phyloP scores from a whole-genome alignment of 805 yeast species.

The Monosporozyma servazzii region DNA sequence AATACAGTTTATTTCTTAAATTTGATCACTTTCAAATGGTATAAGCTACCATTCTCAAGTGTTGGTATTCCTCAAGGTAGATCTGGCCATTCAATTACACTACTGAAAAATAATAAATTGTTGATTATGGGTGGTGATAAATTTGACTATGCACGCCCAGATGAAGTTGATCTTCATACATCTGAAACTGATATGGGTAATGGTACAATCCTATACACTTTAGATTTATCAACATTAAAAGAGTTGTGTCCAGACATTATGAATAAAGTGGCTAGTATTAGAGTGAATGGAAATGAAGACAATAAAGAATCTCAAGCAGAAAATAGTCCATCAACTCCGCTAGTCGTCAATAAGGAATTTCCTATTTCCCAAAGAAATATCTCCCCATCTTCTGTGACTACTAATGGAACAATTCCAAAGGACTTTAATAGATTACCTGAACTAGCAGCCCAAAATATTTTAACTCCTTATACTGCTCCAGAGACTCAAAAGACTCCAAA shows the following conservation, averaged over 20 bases:
- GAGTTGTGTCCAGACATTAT: constrained; percentile 32
- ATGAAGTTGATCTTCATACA: constrained; percentile 43
- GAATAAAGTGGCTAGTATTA: constrained; percentile 7
- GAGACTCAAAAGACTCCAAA: constrained; percentile 10
- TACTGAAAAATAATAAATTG: constrained; percentile 56
- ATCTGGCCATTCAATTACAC: constrained; percentile 83
- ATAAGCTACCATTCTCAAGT: constrained; percentile 40
- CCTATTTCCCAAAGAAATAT: background rate
- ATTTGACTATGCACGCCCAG: constrained; percentile 49
- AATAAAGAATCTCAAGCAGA: background rate
- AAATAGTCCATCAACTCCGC: constrained; percentile 14
- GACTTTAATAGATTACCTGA: constrained; percentile 3
- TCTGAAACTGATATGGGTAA: constrained; percentile 43
- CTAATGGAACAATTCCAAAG: constrained; percentile 2
- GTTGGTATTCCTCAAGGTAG: constrained; percentile 64
- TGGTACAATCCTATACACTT: constrained; percentile 54
- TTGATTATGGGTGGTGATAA: constrained; percentile 90
- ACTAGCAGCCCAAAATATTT: constrained; percentile 14
- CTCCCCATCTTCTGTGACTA: background rate
- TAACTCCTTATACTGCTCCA: constrained; percentile 20
- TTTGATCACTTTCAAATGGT: constrained; percentile 64
- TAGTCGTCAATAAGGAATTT: background rate
- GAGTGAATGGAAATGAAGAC: background rate
- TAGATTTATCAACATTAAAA: constrained; percentile 40
- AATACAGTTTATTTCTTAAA: constrained; percentile 67